phyloP scores from a whole-genome alignment of 164 flowering plant genomes.

The Stephania cephalantha region DNA sequence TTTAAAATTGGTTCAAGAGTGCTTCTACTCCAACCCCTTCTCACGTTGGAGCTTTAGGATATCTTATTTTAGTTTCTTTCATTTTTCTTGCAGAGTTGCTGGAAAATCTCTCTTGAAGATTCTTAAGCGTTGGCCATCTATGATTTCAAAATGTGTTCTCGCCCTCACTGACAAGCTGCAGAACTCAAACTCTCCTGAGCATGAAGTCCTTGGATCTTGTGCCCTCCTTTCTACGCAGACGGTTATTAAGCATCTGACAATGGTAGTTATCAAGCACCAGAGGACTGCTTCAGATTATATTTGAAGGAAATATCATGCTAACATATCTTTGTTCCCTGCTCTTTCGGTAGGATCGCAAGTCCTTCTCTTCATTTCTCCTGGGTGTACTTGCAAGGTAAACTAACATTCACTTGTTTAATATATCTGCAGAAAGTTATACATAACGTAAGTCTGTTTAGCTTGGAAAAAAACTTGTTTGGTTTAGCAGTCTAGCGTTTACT shows the following conservation, averaged over 20 bases:
- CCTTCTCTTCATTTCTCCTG: conserved; percentile 73
- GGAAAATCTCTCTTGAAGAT: conserved; percentile 83
- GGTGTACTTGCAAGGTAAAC: conserved; percentile 80
- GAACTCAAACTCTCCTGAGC: conserved; percentile 59
- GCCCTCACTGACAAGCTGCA: conserved; percentile 55
- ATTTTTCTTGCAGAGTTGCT: conserved; percentile 57
- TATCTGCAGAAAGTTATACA: neutral
- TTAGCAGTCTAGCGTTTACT: neutral
- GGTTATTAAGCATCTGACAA: conserved; percentile 77
- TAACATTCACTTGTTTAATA: neutral
- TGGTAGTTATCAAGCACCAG: conserved; percentile 35
- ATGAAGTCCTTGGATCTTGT: conserved; percentile 88
- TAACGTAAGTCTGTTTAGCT: neutral
- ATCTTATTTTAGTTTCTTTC: conserved; percentile 16
- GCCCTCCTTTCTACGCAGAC: conserved; percentile 72
- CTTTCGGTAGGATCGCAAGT: conserved; percentile 52
- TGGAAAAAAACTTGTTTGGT: neutral
- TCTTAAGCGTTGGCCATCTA: conserved; percentile 81
- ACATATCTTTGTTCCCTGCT: conserved; percentile 16
- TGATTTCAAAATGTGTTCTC: conserved; percentile 74
- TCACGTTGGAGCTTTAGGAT: neutral
- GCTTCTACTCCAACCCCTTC: too few relatives aligned
- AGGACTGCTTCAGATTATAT: conserved; percentile 5
- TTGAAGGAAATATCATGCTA: conserved; percentile 13
- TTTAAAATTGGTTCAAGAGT: too few relatives aligned